Evolutionary conservation across 2,329 filamentous ascomycete species (phyloP), one percentile per base, ranked within the genome.

Genomic region (Beauveria caledonica): DNA sequence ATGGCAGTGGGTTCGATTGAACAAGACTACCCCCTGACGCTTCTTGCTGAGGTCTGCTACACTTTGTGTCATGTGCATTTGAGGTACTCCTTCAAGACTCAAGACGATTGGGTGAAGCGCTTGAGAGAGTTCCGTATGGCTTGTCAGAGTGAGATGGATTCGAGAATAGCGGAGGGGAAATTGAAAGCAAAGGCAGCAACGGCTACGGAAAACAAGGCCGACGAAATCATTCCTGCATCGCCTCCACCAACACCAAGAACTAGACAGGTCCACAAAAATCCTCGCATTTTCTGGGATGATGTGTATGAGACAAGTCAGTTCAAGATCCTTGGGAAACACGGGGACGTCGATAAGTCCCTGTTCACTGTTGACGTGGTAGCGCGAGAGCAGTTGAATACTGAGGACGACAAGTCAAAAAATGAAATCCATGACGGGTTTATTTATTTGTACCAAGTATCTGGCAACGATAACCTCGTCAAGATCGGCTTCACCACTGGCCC

Each of bases 371-470:
- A 52, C 0, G 45, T 17, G 25, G 39, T 46, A 17, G 39, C 48
- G 2, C 17, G 7, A 2, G 23, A 23, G 39, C n/a, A 19, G n/a
- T 25, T 60, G 7, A 53, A 64, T n/a, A 60, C 64, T 3, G 65
- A 64, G n/a, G 66, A 61, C 48, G 66, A 68, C 9, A 67, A 61
- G 45, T 60, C 56, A 29, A 66, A 66, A 45, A 73, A 73, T 60
- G 77, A 68, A 60, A 73, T 76, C 36, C 72, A 67, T 45, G 72
- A 68, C 52, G 69, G 70, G 7, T 52, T 21, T 11, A 21, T 61
- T 5, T 61, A 61, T 15, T 15, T 53, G 6, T 61, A 61, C 29
- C n/a, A 51, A n/a, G 60, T 61, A 4, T 40, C 53, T 2, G 60
- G 53, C 13, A 61, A 61, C 29, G 40, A 52, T 0, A 17, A 29